Base-by-base conservation (phyloP, 2,329 filamentous ascomycete species). In the Fusarium sp. region DNA sequence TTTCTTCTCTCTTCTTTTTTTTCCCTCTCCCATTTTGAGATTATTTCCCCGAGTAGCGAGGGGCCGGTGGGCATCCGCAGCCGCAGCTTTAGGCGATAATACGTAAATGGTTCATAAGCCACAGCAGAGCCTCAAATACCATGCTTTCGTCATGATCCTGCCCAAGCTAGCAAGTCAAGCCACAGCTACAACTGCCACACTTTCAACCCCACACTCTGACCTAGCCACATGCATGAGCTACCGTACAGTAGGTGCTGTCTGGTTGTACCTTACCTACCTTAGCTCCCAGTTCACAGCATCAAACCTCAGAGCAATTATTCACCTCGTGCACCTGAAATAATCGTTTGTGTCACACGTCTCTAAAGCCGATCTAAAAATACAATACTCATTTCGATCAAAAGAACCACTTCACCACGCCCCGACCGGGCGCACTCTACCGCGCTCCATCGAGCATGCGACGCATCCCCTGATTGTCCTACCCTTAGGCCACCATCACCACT, bases 51-150 rank as follows among this genome's bases (percentile, higher is more conserved):
- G 59, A 68, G 44, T 53, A 44, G 54, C 44, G 58, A 52, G 64
- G 59, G 59, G 56, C 64, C 60, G 60, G 59, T 61, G 51, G 64
- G 53, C 49, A 55, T 40, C 55, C 52, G 64, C 36, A 35, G 32
- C 32, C 39, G 29, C 45, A 43, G 50, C 22, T 39, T 39, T 52
- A 12, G 49, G 32, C 35, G 52, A 12, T 22, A 39, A 24, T 45
- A 46, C 44, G n/a, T 34, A 25, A 12, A 26, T 12, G 44, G 40
- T 59, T 45, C 26, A 53, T 9, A n/a, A 38, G 24, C 36, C 25
- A 42, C n/a, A 49, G 31, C n/a, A n/a, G 19, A 19, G 19, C 19
- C 19, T 19, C 19, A 19, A 19, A 19, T 19, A 19, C 19, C 19
- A 19, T 19, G 19, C 19, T 19, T 19, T 19, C 19, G 19, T 19